Base-by-base conservation (phyloP, 768 basidiomycete species). In the Leccinum aurantiacum region DNA sequence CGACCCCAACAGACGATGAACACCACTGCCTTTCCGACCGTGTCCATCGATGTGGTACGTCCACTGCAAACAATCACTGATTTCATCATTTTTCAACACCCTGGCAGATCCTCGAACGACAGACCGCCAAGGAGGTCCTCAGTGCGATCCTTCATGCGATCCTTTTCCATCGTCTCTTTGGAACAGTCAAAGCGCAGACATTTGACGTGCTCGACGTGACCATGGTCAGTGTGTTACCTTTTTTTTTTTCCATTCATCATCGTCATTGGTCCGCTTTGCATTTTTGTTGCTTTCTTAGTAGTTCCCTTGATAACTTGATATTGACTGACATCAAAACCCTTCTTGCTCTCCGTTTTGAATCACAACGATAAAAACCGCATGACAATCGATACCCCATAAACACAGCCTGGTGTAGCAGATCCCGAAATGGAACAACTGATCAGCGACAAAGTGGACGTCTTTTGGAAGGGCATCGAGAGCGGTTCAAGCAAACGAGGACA, bases 151-250 rank as follows among this genome's bases (percentile, higher is more conserved):
- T 94, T n/a, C 92, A 93, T 66, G 79, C 90, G 0, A 88, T 93
- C 52, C 77, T 93, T 15, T 93, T 94, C 69, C 91, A 94, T 69
- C 83, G 91, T 8, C 78, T 92, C 19, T 91, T 93, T 68, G 92
- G 91, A 3, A 86, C 84, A 0, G 82, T 93, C 47, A 90, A 87
- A 64, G 88, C 92, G 0, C 82, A 83, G 64, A 87, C 81, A 2
- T 87, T 89, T 60, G 91, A 93, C 59, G 86, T 93, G 0, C 79
- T 92, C 11, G 91, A 93, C 70, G 85, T 94, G 22, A 92, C 91
- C 1, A 88, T 94, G 86, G 91, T 91, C 55, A 44, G 85, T 63
- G 3, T 13, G 44, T 37, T 41, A n/a, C 1, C 48, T 8, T 4
- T 29, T 15, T 4, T 8, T 4, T 29, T 15, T 4, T 14, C 19